Evolutionary conservation across 2,329 filamentous ascomycete species (phyloP).

Genomic region (Nigrograna mackinnonii): DNA sequence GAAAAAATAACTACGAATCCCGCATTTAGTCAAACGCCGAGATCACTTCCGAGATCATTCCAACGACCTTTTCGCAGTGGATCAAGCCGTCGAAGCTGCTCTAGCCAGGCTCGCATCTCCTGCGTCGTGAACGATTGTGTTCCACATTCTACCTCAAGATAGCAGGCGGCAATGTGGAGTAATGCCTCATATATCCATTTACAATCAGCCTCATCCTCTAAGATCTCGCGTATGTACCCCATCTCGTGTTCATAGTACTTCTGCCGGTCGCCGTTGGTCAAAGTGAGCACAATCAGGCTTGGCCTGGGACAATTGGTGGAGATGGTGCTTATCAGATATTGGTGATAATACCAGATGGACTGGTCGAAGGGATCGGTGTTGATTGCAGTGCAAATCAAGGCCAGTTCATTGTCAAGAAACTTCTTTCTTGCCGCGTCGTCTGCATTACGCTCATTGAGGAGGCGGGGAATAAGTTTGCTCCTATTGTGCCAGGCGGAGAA

Average conservation of each 20-base stretch:
- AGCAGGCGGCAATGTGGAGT: slow-evolving; percentile 72
- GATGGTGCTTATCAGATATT: slow-evolving; percentile 74
- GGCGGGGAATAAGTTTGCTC: slow-evolving; percentile 76
- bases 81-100: slow-evolving; percentile 70
- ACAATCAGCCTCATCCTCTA: slow-evolving; percentile 68
- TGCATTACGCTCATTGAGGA: slow-evolving; percentile 73
- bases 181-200: slow-evolving; percentile 92
- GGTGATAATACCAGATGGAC: slow-evolving; percentile 96
- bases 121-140: slow-evolving; percentile 45
- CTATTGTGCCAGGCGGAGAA: slow-evolving; percentile 97
- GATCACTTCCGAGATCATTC: slow-evolving; percentile 65
- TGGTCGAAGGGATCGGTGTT: slow-evolving; percentile 93
- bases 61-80: slow-evolving; percentile 75
- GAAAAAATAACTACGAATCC: not conserved
- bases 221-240: slow-evolving; percentile 70
- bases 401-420: slow-evolving; percentile 79
- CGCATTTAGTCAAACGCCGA: slow-evolving; percentile 41
- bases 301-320: slow-evolving; percentile 55
- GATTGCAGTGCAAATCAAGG: slow-evolving; percentile 74
- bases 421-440: slow-evolving; percentile 63
- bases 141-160: slow-evolving; percentile 52
- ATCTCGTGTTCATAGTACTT: slow-evolving; percentile 72
- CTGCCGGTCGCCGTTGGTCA: slow-evolving; percentile 65
- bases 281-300: slow-evolving; percentile 65
- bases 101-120: slow-evolving; percentile 59